Conservation (phyloP, 768 basidiomycete species). For the Leccinellum luteum region DNA sequence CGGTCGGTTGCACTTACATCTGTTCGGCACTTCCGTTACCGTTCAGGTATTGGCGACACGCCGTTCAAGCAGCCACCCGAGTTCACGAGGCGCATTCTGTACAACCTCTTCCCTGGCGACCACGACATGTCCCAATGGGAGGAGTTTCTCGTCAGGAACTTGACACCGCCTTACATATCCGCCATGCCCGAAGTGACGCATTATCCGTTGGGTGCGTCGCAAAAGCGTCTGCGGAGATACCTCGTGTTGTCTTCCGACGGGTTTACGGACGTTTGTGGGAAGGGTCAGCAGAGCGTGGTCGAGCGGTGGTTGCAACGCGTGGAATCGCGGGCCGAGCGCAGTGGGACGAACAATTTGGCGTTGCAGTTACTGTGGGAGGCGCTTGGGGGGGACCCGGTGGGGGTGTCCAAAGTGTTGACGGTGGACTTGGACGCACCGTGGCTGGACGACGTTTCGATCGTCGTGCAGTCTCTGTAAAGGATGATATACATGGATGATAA, state of each 20-base stretch:
- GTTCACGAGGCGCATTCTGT: constrained; percentile 63
- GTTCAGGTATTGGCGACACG: constrained; percentile 62
- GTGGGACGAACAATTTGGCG: constrained; percentile 46
- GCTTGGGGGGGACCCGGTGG: constrained; percentile 53
- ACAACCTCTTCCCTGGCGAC: constrained; percentile 62
- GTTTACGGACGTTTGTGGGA: constrained; percentile 58
- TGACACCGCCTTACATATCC: constrained; percentile 65
- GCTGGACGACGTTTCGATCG: constrained; percentile 67
- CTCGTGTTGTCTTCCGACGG: constrained; percentile 68
- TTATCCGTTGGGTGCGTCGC: constrained; percentile 40
- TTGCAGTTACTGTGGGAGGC: constrained; percentile 54
- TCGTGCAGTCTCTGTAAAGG: constrained; percentile 54
- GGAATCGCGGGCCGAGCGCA: constrained; percentile 25
- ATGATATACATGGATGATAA: background rate
- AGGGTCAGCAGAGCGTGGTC: constrained; percentile 46
- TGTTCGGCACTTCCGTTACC: constrained; percentile 8
- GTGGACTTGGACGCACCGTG: constrained; percentile 63
- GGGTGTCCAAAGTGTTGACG: constrained; percentile 58
- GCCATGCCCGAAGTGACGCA: constrained; percentile 63
- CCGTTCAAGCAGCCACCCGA: constrained; percentile 73
- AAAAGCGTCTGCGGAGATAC: constrained; percentile 40
- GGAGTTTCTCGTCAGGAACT: constrained; percentile 59
- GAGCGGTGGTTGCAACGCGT: constrained; percentile 51
- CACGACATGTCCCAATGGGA: constrained; percentile 64
- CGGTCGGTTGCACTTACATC: constrained; percentile 4